These are phyloP conservation scores for Sphaerulina vaccinii DNA, from an alignment of 2,329 filamentous ascomycete species.

Conservation along the genomic window DNA sequence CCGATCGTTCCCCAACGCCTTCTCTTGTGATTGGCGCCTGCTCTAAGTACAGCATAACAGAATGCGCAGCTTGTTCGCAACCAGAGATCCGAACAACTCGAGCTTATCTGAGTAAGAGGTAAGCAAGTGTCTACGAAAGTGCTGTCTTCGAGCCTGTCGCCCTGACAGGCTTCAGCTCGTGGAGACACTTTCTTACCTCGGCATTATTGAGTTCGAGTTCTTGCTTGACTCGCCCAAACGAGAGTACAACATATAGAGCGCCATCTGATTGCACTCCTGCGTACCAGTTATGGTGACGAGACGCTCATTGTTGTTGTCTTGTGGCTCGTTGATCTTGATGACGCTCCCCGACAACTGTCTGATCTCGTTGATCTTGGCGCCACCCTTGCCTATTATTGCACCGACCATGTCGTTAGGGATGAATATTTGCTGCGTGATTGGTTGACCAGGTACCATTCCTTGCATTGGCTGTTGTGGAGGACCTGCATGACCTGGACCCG, in stretches of 20 bases:
- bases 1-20: background rate
- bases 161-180: too few species aligned
- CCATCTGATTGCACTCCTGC: slow-evolving; percentile 98
- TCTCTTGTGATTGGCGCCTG: background rate
- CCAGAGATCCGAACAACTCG: background rate
- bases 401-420: slow-evolving; percentile 99
- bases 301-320: slow-evolving; percentile 98
- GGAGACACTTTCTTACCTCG: too few species aligned
- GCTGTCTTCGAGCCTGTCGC: too few species aligned
- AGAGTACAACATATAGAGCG: slow-evolving; percentile 98
- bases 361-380: slow-evolving; percentile 99
- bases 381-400: slow-evolving; percentile 97
- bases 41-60: background rate
- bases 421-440: slow-evolving; percentile 95
- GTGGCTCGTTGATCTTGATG: slow-evolving; percentile 99
- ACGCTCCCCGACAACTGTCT: slow-evolving; percentile 94
- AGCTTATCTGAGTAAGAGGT: too few species aligned
- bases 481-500: slow-evolving; percentile 57
- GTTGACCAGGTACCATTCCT: slow-evolving; percentile 72
- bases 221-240: slow-evolving; percentile 71
- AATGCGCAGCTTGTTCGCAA: background rate
- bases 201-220: slow-evolving; percentile 43
- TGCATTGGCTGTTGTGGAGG: slow-evolving; percentile 71
- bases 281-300: slow-evolving; percentile 97
- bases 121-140: too few species aligned